phyloP scores from a whole-genome alignment of 371 early-diverging fungal genomes.

The Homolaphlyctis polyrhiza region DNA sequence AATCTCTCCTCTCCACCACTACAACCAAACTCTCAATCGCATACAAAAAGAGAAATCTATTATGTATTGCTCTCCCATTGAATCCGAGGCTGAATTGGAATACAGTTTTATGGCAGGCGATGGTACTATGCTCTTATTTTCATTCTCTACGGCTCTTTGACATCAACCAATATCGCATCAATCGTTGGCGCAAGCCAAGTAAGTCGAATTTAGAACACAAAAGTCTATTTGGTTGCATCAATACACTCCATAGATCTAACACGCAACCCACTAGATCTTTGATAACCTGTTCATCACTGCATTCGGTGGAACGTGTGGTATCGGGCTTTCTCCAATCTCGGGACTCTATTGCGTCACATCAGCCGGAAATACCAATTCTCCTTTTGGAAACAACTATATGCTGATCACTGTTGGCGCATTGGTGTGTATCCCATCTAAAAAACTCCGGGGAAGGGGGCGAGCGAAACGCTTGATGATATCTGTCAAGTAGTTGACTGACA shows the following conservation, averaged over 20 bases:
- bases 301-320: constrained; percentile 39
- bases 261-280: constrained; percentile 17
- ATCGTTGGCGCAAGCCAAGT: constrained; percentile 40
- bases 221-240: neutral
- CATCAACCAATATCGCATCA: constrained; percentile 41
- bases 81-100: too few species aligned
- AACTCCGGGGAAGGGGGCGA: neutral
- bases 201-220: constrained; percentile 1
- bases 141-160: constrained; percentile 37
- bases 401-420: constrained; percentile 34
- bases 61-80: too few species aligned
- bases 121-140: constrained; percentile 42
- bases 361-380: constrained; percentile 25
- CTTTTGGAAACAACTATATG: constrained; percentile 42
- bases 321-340: constrained; percentile 24
- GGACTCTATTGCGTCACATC: constrained; percentile 33
- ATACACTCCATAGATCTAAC: neutral
- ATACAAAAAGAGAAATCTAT: neutral
- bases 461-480: neutral
- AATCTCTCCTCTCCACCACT: too few species aligned
- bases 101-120: constrained; percentile 39
- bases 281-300: constrained; percentile 33
- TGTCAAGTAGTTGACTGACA: too few species aligned
- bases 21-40: neutral
- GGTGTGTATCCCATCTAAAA: constrained; percentile 6